Conservation (phyloP, 441 rosid genomes). For the Theobroma grandiflorum region DNA sequence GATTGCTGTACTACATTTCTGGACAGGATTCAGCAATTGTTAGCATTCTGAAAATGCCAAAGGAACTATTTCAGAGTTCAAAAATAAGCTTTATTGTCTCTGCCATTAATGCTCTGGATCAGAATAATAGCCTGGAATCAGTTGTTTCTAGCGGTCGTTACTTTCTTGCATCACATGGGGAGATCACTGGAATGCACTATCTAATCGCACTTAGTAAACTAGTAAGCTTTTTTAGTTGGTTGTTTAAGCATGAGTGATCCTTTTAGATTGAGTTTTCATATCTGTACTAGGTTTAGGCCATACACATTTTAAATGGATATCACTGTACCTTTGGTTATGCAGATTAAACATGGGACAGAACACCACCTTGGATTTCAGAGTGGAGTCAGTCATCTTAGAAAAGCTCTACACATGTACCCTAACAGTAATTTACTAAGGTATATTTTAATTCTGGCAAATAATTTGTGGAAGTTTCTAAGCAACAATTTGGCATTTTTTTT, state of each 20-base stretch:
- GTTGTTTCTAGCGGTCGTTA: constrained; percentile 65
- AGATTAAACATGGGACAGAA: constrained; percentile 77
- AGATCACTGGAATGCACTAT: constrained; percentile 72
- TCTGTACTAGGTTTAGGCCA: constrained; percentile 20
- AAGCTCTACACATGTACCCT: constrained; percentile 83
- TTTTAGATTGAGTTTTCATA: constrained; percentile 20
- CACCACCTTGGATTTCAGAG: constrained; percentile 67
- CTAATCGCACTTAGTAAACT: constrained; percentile 81
- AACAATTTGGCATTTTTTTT: constrained; percentile 13
- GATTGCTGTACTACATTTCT: constrained; percentile 74
- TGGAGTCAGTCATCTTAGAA: constrained; percentile 81
- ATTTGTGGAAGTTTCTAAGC: constrained; percentile 8
- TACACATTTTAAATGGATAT: not conserved
- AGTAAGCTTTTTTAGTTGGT: constrained; percentile 54
- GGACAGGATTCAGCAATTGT: constrained; percentile 75
- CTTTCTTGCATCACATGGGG: constrained; percentile 63
- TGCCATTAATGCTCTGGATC: constrained; percentile 85
- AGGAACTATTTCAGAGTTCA: constrained; percentile 66
- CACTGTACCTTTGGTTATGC: constrained; percentile 34
- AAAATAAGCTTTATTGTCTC: constrained; percentile 75
- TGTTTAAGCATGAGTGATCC: constrained; percentile 28
- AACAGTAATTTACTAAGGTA: constrained; percentile 83
- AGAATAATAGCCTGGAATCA: constrained; percentile 64
- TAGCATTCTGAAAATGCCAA: constrained; percentile 84
- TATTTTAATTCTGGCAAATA: constrained; percentile 27